Evolutionary conservation across 2,329 filamentous ascomycete genomes (phyloP), one percentile per base, ranked within the genome.

Genomic region (Xylariomycetidae sp.): DNA sequence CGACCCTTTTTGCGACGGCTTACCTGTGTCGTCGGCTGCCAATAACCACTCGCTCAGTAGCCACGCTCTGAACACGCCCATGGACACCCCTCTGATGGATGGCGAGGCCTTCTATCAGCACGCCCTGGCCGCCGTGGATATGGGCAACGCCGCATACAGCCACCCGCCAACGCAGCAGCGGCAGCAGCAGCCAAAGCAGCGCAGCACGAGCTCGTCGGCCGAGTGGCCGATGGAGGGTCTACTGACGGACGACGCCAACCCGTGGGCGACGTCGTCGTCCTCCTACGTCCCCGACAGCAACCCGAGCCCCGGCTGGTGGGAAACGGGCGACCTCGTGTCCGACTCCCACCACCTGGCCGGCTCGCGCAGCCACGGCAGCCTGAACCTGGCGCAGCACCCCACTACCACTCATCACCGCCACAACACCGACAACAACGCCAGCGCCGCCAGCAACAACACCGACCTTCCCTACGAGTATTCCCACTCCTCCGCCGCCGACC

Each of bases 381-480:
- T n/a, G n/a, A n/a, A n/a, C n/a, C n/a, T n/a, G n/a, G n/a, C n/a
- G n/a, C n/a, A n/a, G n/a, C n/a, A n/a, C n/a, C n/a, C n/a, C n/a
- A n/a, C n/a, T n/a, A n/a, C 30, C 16, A 14, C 16, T 26, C 34
- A 19, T 16, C 32, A 30, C 24, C 25, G 18, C 26, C 24, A 4
- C 12, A 13, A 33, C 26, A 13, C n/a, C n/a, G n/a, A n/a, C n/a
- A 25, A 12, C 24, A 14, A n/a, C 29, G 15, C 15, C 19, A 29
- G 23, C 29, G 19, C 16, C 27, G 12, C 20, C 6, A 23, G 17
- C 29, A 33, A 22, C 30, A 43, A 61, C 32, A 54, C 50, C 7
- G 60, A 63, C 14, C 48, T 67, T 25, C 48, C 59, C 1, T 67
- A 65, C 35, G 62, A 66, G 27, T 65, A 63, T 39, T 34, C 42